Conservation (phyloP, 2,329 filamentous ascomycete species). For the Knufia petricola region DNA sequence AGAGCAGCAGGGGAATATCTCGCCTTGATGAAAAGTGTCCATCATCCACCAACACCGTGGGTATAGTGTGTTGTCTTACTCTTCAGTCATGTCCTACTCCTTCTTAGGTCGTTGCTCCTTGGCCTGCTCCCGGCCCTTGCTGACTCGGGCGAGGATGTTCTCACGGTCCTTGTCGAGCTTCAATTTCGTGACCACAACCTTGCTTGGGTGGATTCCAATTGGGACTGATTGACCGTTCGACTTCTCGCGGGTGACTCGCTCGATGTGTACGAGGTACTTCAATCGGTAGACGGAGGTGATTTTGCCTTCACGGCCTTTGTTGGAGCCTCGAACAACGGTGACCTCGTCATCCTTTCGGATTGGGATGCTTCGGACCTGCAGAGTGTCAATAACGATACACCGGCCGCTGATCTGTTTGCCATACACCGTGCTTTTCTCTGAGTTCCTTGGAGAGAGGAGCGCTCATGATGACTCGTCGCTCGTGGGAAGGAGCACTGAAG, state of each 20-base stretch:
- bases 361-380: slow-evolving; percentile 83
- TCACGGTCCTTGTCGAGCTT: slow-evolving; percentile 62
- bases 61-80: too few species aligned
- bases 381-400: slow-evolving; percentile 7
- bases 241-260: slow-evolving; percentile 96
- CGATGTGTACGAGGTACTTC: slow-evolving; percentile 95
- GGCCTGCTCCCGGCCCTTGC: slow-evolving; percentile 37
- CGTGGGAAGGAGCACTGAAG: slow-evolving; percentile 89
- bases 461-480: slow-evolving; percentile 94
- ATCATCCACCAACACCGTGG: slow-evolving; percentile 1
- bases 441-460: slow-evolving; percentile 93
- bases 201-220: slow-evolving; percentile 88
- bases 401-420: slow-evolving; percentile 27
- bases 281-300: slow-evolving; percentile 95
- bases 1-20: slow-evolving; percentile 7
- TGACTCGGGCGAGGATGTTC: slow-evolving; percentile 38
- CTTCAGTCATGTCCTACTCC: slow-evolving; percentile 4
- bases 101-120: slow-evolving; percentile 18
- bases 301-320: slow-evolving; percentile 99
- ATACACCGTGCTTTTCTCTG: slow-evolving; percentile 96
- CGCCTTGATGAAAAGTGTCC: slow-evolving; percentile 5
- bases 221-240: slow-evolving; percentile 92
- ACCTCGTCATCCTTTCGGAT: slow-evolving; percentile 98
- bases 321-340: slow-evolving; percentile 77
- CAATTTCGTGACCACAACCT: slow-evolving; percentile 97